Conservation (phyloP, 495 filamentous ascomycete genomes). For the Lasiosphaeria ovina region DNA sequence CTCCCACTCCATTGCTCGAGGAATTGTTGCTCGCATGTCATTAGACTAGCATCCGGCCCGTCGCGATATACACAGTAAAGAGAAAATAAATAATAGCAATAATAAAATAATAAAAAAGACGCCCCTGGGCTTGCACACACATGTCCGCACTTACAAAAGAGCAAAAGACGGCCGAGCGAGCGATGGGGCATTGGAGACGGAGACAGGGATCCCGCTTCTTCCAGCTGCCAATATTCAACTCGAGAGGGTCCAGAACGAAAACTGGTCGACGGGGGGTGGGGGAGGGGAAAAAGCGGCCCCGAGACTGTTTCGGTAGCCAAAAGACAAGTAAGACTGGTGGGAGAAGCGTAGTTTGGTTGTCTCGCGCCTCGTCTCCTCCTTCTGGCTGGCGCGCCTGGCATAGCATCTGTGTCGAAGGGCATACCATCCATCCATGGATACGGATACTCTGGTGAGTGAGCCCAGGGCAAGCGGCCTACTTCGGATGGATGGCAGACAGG, state of each 20-base stretch:
- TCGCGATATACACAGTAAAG: not conserved
- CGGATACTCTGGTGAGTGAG: too few relatives aligned
- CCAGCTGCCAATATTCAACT: conserved; percentile 16
- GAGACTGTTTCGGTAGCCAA: conserved; percentile 4
- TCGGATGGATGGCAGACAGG: too few relatives aligned
- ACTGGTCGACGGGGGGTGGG: not conserved
- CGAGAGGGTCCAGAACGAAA: conserved; percentile 12
- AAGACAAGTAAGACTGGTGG: not conserved
- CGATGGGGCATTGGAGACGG: conserved; percentile 9
- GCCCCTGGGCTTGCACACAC: not conserved
- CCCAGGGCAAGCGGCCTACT: too few relatives aligned
- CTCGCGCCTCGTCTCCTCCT: not conserved
- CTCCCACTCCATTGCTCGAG: not conserved
- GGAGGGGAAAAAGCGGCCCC: not conserved
- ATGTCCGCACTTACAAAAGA: not conserved
- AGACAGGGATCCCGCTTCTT: conserved; percentile 12
- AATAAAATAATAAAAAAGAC: conserved; percentile 9
- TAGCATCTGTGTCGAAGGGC: too few relatives aligned
- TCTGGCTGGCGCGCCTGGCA: too few relatives aligned
- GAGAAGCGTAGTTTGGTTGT: not conserved
- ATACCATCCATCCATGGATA: too few relatives aligned
- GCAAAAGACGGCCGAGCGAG: conserved; percentile 6
- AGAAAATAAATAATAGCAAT: not conserved
- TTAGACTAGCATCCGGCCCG: too few relatives aligned
- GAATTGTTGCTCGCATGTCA: not conserved